These are phyloP conservation scores for Coemansia sp. DNA, from an alignment of 192 early-diverging fungal species.

Conservation along the genomic window DNA sequence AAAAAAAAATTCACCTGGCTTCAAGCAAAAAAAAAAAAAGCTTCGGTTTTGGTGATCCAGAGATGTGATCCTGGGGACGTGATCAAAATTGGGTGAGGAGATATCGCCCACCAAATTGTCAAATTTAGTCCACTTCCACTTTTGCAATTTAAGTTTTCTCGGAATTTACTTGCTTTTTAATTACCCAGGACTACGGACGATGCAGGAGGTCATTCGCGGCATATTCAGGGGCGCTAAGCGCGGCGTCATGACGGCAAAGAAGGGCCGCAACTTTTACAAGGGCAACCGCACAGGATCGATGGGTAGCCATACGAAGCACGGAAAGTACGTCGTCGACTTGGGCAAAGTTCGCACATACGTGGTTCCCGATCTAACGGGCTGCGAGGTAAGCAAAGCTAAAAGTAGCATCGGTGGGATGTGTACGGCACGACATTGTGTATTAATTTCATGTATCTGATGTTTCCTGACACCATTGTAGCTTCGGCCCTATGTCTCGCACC, in stretches of 20 bases:
- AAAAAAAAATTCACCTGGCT: background rate
- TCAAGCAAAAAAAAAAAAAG: slow-evolving; percentile 2
- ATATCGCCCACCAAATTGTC: background rate
- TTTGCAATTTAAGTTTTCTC: background rate
- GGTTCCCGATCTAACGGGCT: slow-evolving; percentile 48
- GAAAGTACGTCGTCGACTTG: slow-evolving; percentile 45
- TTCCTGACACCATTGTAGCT: slow-evolving; percentile 24
- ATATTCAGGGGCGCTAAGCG: slow-evolving; percentile 57
- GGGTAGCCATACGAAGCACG: slow-evolving; percentile 59
- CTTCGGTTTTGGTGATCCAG: background rate
- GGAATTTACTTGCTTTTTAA: background rate
- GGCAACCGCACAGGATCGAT: slow-evolving; percentile 60
- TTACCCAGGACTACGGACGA: slow-evolving; percentile 11
- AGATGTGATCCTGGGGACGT: background rate
- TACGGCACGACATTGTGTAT: background rate
- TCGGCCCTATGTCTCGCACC: slow-evolving; percentile 54
- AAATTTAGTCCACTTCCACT: background rate
- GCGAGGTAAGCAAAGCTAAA: slow-evolving; percentile 32
- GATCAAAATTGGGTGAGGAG: background rate
- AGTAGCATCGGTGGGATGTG: background rate
- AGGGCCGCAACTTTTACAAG: slow-evolving; percentile 60
- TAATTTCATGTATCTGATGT: background rate
- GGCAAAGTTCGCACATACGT: slow-evolving; percentile 58
- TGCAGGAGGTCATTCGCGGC: slow-evolving; percentile 58
- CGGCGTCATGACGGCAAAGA: slow-evolving; percentile 59